Percentiles rank a stretch among this genome's conserved stretches.
phyloP scores from a whole-genome alignment of 495 filamentous ascomycete species.

The Hyaloscypha bicolor region DNA sequence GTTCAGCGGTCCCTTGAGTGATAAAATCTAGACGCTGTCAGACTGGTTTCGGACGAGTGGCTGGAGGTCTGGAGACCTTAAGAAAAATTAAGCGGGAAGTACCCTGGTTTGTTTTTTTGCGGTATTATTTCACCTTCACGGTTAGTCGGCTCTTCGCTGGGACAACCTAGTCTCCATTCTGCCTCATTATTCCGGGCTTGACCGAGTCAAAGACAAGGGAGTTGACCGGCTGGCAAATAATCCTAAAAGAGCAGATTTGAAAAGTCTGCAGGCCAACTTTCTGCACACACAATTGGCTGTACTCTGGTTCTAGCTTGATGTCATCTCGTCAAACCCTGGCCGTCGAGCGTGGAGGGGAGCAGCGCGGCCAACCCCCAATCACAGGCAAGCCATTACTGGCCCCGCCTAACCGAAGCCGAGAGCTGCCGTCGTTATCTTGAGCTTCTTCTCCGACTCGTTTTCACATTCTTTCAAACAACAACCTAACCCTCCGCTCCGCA shows the following conservation, averaged over 20 bases:
- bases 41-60: neutral
- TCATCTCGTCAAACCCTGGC: neutral
- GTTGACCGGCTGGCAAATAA: no score
- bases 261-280: neutral
- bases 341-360: no score
- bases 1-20: no score
- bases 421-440: neutral
- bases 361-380: no score
- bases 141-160: constrained; percentile 8
- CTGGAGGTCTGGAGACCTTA: no score
- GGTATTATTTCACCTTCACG: constrained; percentile 4
- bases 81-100: neutral
- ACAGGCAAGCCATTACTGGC: no score
- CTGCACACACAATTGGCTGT: neutral
- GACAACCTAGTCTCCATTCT: neutral
- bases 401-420: constrained; percentile 5
- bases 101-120: neutral
- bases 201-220: neutral
- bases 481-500: constrained; percentile 36
- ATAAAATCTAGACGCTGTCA: no score
- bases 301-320: neutral
- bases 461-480: constrained; percentile 25
- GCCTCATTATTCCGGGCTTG: neutral
- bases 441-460: constrained; percentile 15
- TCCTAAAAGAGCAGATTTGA: no score